A percentile compares a stretch with the other conserved stretches of the same genome.
Conservation (phyloP, 2,329 filamentous ascomycete species). For the Nannizzia gypsea region DNA sequence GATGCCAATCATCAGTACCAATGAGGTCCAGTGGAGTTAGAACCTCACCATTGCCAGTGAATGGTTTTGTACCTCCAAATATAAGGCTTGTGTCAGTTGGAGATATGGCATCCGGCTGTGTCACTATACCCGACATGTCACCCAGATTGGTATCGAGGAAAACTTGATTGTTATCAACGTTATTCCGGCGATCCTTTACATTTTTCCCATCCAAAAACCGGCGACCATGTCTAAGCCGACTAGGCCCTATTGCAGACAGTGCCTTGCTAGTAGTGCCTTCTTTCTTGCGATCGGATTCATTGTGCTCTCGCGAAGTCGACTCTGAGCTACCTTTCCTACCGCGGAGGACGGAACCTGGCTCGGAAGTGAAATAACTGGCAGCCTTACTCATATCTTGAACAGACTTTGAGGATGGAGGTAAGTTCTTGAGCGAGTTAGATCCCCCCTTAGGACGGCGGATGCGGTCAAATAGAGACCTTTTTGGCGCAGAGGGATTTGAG, state of each 20-base stretch:
- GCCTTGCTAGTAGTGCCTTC: conserved; percentile 23
- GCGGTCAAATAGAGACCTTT: conserved; percentile 43
- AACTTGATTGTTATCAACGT: conserved; percentile 37
- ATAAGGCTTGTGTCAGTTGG: conserved; percentile 47
- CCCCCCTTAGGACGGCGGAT: conserved; percentile 41
- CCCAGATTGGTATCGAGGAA: conserved; percentile 82
- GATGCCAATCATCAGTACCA: conserved; percentile 61
- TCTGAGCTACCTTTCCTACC: conserved; percentile 29
- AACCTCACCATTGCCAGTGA: conserved; percentile 18
- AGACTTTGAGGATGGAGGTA: conserved; percentile 22
- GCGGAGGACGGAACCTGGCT: conserved; percentile 23
- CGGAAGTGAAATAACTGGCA: conserved; percentile 21
- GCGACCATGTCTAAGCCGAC: conserved; percentile 26
- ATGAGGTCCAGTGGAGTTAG: conserved; percentile 17
- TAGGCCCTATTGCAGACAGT: conserved; percentile 13
- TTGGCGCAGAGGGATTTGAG: conserved; percentile 27
- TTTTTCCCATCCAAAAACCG: conserved; percentile 23
- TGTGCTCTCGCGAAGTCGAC: conserved; percentile 20
- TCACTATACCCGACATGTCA: conserved; percentile 84
- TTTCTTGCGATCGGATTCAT: conserved; percentile 29
- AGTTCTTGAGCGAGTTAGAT: conserved; percentile 22
- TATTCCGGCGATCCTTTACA: conserved; percentile 13
- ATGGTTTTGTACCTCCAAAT: conserved; percentile 22
- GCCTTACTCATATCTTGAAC: conserved; percentile 21
- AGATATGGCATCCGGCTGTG: conserved; percentile 55